A percentile compares a stretch with the other conserved stretches of the same genome.
Evolutionary conservation across 176 grass and related monocot species (phyloP).

Genomic region (Oryza meridionalis): DNA sequence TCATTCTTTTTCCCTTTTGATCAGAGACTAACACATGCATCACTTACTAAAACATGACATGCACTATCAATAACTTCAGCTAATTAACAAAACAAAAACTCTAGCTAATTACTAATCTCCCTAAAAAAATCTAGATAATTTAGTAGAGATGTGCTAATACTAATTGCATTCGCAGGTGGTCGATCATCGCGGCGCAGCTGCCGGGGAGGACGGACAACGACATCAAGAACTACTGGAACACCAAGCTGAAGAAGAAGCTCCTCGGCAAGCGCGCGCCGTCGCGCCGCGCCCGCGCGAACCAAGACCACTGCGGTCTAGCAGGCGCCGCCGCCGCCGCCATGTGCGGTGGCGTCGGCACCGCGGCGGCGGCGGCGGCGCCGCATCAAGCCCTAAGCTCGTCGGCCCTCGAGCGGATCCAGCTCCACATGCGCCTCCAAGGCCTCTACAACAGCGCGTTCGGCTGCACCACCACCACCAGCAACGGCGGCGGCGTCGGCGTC

Average conservation of each 20-base stretch:
- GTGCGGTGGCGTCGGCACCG: not conserved
- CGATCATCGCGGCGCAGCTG: constrained; percentile 95
- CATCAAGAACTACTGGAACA: constrained; percentile 99
- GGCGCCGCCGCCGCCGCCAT: not conserved
- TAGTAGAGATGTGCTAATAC: not conserved
- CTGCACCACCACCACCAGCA: constrained; percentile 20
- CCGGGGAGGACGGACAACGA: constrained; percentile 96
- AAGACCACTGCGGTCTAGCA: constrained; percentile 15
- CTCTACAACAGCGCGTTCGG: constrained; percentile 64
- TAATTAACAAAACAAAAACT: not conserved
- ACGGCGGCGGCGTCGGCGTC: not conserved
- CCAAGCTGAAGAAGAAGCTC: constrained; percentile 96
- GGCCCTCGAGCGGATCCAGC: constrained; percentile 83
- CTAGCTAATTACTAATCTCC: not conserved
- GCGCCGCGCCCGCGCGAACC: constrained; percentile 40
- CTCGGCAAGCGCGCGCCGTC: constrained; percentile 68
- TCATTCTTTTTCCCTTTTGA: not conserved
- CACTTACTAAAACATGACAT: not conserved
- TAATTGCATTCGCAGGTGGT: constrained; percentile 63
- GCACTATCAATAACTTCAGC: not conserved
- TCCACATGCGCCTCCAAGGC: constrained; percentile 91
- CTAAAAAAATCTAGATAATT: no score
- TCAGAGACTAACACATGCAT: not conserved
- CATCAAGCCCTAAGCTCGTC: constrained; percentile 68
- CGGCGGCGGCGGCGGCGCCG: not conserved